phyloP scores from a whole-genome alignment of 345 rosid species.

The Xanthoceras sorbifolium region DNA sequence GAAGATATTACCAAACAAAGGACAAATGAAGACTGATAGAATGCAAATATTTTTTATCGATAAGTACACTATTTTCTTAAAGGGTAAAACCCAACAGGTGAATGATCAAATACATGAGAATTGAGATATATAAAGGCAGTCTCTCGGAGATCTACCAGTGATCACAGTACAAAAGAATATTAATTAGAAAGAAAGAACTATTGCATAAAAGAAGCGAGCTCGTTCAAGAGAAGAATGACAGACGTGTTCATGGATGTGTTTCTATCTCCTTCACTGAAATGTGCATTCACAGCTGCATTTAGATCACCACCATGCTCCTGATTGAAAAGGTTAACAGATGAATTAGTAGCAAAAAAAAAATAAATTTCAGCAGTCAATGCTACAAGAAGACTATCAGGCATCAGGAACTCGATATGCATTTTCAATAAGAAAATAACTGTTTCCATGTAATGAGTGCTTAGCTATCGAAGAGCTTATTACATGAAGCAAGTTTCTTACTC shows the following conservation, averaged over 20 bases:
- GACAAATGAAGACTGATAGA: not conserved
- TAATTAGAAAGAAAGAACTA: not conserved
- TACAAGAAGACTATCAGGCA: not conserved
- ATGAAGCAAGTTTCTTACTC: not conserved
- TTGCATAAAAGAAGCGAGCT: not conserved
- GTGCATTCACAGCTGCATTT: conserved; percentile 91
- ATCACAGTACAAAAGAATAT: not conserved
- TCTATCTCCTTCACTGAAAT: conserved; percentile 84
- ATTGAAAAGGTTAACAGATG: conserved; percentile 24
- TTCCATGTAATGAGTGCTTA: not conserved
- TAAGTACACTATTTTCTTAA: not conserved
- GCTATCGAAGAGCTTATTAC: not conserved
- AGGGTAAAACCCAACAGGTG: not conserved
- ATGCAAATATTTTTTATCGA: not conserved
- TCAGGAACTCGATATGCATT: not conserved
- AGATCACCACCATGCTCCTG: conserved; percentile 94
- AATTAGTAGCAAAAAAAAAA: conserved; percentile 15
- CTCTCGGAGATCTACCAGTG: not conserved
- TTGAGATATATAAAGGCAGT: not conserved
- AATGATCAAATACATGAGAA: not conserved
- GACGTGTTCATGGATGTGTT: conserved; percentile 42
- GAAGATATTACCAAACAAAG: not conserved
- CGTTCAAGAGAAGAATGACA: conserved; percentile 9
- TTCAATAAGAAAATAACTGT: not conserved
- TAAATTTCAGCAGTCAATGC: conserved; percentile 7